These are phyloP conservation scores for Scenedesmus sp. DNA, from an alignment of 163 green algal genomes.

Conservation along the genomic window DNA sequence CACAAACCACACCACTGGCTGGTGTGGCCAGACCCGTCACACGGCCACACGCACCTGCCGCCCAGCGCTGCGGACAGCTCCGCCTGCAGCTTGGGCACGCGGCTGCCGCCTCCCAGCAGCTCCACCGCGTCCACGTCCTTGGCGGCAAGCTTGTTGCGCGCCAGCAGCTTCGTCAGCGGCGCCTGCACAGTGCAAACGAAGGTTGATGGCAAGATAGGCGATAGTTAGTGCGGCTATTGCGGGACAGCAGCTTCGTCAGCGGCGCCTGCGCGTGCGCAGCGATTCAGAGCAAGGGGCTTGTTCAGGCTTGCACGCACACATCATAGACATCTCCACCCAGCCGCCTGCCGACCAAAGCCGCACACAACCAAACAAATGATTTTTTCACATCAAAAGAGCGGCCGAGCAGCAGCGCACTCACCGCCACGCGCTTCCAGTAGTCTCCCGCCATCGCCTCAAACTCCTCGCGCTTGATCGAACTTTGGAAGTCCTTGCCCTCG, in stretches of 20 bases:
- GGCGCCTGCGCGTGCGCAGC: too few species aligned
- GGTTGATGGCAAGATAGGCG: too few species aligned
- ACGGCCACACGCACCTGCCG: conserved; percentile 61
- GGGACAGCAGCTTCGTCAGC: too few species aligned
- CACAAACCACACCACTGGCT: too few species aligned
- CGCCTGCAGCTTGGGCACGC: conserved; percentile 86
- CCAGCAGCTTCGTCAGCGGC: conserved; percentile 83
- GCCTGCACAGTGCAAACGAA: conserved; percentile 12
- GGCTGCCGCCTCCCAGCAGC: conserved; percentile 92
- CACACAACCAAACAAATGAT: not conserved
- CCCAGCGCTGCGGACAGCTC: conserved; percentile 83
- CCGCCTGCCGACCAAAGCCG: not conserved
- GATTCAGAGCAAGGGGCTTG: too few species aligned
- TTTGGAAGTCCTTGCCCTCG: conserved; percentile 91
- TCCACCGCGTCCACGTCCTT: conserved; percentile 90
- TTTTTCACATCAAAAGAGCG: too few species aligned
- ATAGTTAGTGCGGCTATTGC: too few species aligned
- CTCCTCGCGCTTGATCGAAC: conserved; percentile 83
- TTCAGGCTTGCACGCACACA: too few species aligned
- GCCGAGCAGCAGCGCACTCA: not conserved
- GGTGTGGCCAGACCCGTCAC: too few species aligned
- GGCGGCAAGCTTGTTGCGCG: conserved; percentile 80
- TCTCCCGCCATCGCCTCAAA: conserved; percentile 89
- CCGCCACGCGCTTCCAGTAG: conserved; percentile 72
- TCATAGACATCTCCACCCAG: too few species aligned